Evolutionary conservation across 2,329 filamentous ascomycete species (phyloP).

Genomic region (Stylonectria norvegica): DNA sequence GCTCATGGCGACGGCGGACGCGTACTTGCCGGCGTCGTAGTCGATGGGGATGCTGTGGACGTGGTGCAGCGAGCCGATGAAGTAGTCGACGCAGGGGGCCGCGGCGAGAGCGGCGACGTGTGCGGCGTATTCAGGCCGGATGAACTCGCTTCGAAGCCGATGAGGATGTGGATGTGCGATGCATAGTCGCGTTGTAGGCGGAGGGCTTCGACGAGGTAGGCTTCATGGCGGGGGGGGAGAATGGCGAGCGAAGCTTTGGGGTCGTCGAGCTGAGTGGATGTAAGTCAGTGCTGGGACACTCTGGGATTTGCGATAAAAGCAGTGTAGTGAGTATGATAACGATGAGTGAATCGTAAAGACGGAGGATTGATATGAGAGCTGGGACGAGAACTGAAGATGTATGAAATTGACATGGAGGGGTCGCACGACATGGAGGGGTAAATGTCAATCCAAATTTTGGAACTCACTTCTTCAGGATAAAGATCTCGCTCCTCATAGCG

Average conservation of each 20-base stretch:
- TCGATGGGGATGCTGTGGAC: conserved; percentile 85
- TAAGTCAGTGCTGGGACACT: too few relatives aligned
- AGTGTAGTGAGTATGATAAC: neutral
- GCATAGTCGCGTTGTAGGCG: conserved; percentile 70
- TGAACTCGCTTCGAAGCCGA: conserved; percentile 97
- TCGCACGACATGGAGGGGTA: too few relatives aligned
- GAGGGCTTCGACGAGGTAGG: conserved; percentile 72
- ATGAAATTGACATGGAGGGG: too few relatives aligned
- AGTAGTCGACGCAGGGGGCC: conserved; percentile 71
- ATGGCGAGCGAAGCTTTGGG: conserved; percentile 45
- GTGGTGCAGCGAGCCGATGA: conserved; percentile 91
- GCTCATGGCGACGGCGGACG: conserved; percentile 38
- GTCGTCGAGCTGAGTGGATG: conserved; percentile 42
- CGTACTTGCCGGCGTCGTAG: conserved; percentile 69
- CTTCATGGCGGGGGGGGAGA: conserved; percentile 57
- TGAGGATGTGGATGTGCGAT: conserved; percentile 68
- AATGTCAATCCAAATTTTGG: too few relatives aligned
- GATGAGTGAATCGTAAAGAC: neutral
- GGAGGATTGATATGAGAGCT: neutral
- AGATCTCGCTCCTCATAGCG: conserved; percentile 69
- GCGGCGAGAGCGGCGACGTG: conserved; percentile 61
- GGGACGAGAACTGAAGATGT: neutral
- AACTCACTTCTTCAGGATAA: conserved; percentile 86
- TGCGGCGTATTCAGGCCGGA: conserved; percentile 60
- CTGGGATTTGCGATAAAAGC: neutral